Evolutionary conservation across 257 asterid genomes (phyloP), one percentile per base, ranked within the genome.

Genomic region (Thymus quinquecostatus): DNA sequence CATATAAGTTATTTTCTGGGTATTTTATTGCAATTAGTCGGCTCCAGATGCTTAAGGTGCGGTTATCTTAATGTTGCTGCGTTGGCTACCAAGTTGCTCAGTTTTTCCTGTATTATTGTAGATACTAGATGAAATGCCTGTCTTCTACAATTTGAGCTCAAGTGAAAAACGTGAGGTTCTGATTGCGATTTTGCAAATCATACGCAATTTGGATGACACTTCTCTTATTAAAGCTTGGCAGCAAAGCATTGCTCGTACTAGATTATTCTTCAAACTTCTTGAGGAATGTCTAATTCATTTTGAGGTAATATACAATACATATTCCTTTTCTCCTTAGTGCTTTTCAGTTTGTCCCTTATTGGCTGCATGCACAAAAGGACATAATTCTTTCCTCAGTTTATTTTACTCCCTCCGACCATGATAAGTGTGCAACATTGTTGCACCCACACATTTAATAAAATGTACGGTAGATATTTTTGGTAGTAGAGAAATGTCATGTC

Each of bases 121-220:
- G 99, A 86, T 95, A 76, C 90, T 95, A 27, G 99, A 95, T 79
- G 98, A 95, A 83, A 95, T 95, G 99, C 99, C 99, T 29, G 99
- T 95, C 78, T 95, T 95, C 86, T 95, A 95, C 92, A 92, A 92
- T 81, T 82, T 95, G 84, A 79, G 92, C 82, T 84, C 97, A 71
- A 77, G 79, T 76, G 99, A 95, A 85, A 95, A 95, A 75, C 97
- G 98, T 49, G 99, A 95, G 82, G 97, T 87, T 44, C 78, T 95
- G 81, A 87, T 88, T 68, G 75, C 87, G 58, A 76, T 95, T 79
- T 80, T 92, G 83, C 96, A 95, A 88, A 89, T 95, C 78, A 65
- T 86, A 69, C 98, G 99, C 72, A 92, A 95, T 79, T 81, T 92
- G 96, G 99, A 95, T 70, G 97, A 95, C 77, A 84, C 87, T 57